Base-by-base conservation (phyloP, 495 filamentous ascomycete genomes). In the Aspergillus mulundensis region DNA sequence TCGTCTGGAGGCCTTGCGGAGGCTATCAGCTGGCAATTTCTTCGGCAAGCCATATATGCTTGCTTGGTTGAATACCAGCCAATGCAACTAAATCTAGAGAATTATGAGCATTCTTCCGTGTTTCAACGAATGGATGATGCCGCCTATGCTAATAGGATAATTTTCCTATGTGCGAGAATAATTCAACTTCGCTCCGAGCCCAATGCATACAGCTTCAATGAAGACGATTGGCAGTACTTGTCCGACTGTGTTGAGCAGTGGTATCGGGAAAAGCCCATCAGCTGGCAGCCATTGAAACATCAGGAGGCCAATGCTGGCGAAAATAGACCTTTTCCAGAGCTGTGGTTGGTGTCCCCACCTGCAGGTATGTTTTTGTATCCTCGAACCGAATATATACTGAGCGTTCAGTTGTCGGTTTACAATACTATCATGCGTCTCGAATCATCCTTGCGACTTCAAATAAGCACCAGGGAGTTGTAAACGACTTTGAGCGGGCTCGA, bases 11-110 rank as follows among this genome's bases (percentile, higher is more conserved):
- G 72, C 3, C 49, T 75, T 1, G 69, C 66, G n/a, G 72, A 75
- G 51, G 72, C 72, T n/a, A 63, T 67, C 11, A 72, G 68, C 44
- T 75, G 72, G 72, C 70, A 72, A 24, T 73, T 70, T 18, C 56
- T 75, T 40, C 66, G 72, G 18, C 72, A 75, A 56, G 72, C 70
- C 10, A 72, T 75, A n/a, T 75, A 73, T 19, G 63, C 71, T 7
- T 74, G 68, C 1, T 50, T 72, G 1, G 71, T 74, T 6, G 70
- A 72, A 52, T 56, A 66, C 41, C 66, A 72, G 30, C 66, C 66
- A 3, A 61, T 72, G 34, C 65, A 71, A 36, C 61, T 74, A 14
- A 62, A 74, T 21, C 38, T 74, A 34, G 59, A 54, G 11, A 74
- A 72, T 20, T 74, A 72, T 46, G 68, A 70, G 46, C 63, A 58